Evolutionary conservation across 2,329 filamentous ascomycete genomes (phyloP), one percentile per base, ranked within the genome.

Genomic region (Ophiognomonia clavigignenti-juglandacearum): DNA sequence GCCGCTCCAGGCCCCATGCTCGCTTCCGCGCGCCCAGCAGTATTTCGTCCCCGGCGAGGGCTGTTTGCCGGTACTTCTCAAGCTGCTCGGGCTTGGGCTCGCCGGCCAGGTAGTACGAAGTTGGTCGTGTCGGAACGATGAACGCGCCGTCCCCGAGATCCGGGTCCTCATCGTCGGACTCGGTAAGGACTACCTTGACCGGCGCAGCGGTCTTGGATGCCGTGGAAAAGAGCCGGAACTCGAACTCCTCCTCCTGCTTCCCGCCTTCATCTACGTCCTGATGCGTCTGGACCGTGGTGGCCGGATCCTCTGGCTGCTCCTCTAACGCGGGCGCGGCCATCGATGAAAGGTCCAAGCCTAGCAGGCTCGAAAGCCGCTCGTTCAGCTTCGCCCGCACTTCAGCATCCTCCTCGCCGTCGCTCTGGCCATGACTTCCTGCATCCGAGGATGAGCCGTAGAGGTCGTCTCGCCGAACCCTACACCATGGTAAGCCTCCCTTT

Each of bases 1-100:
- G 78, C 54, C 78, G 67, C 60, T 83, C 78, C 35, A 78, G 60
- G 0, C 80, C 80, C 78, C 78, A 83, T 6, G 68, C 67, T 45
- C 71, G 65, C 54, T 59, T 62, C 38, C 56, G 58, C n/a, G 72
- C 71, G 50, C 68, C 63, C 19, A 57, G 57, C 2, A 76, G 43
- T 13, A 85, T 61, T 13, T 77, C 71, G n/a, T 76, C 72, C 6
- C 72, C 74, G 24, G 62, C 72, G 10, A 84, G 63, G 3, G 80
- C 76, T 3, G 70, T 67, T n/a, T 55, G 56, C 24, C 60, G 61
- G 48, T 76, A 77, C 53, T 69, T 59, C 19, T 59, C 57, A 39
- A 60, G 64, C 55, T 65, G 58, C 38, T 64, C 59, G 1, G 62
- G 57, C 0, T 70, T 61, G 14, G 70, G 62, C 42, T 63, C 56